Evolutionary conservation across 495 filamentous ascomycete species (phyloP), one percentile per base, ranked within the genome.

Genomic region (Penicillium arizonense): DNA sequence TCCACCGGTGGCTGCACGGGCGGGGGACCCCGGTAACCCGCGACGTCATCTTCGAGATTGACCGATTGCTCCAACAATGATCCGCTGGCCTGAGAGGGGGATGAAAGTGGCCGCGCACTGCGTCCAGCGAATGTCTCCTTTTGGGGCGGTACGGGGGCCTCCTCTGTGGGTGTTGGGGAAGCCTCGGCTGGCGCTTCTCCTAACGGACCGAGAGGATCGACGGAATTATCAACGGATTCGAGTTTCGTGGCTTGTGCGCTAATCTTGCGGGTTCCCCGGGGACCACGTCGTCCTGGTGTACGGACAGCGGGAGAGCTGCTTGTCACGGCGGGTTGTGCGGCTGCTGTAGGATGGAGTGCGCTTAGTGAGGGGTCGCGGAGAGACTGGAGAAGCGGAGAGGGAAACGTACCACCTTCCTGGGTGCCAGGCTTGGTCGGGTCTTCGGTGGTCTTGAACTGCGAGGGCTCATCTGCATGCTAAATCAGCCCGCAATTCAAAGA

Each of bases 191-290:
- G 73, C 38, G 80, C 85, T 50, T 85, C 80, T 20, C 87, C 86
- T 3, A 91, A 74, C 46, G 94, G 90, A 34, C 94, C 95, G 26
- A 98, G 80, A n/a, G 94, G 94, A 26, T 94, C 95, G 44, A 96
- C 78, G 38, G 90, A 87, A 65, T 96, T 89, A 61, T 93, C 90
- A 53, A 96, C 85, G 30, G 90, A 90, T 74, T 97, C 87, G 42
- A 97, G 80, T 38, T 84, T 84, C 35, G 89, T 95, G 32, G 88
- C 80, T 65, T 94, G 90, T 35, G 88, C 86, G 64, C 84, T 88
- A 56, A 91, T 79, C 58, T 89, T 88, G 47, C 90, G 86, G 32
- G 80, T 83, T 21, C 82, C 85, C 59, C 83, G 74, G 21, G 79
- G 75, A 30, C 68, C 74, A 61, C 80, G 77, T 61, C 73, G 72